Percentiles rank a stretch among this genome's conserved stretches.
phyloP scores from a whole-genome alignment of 1,139 yeast species.

The Yamadazyma friedrichii region DNA sequence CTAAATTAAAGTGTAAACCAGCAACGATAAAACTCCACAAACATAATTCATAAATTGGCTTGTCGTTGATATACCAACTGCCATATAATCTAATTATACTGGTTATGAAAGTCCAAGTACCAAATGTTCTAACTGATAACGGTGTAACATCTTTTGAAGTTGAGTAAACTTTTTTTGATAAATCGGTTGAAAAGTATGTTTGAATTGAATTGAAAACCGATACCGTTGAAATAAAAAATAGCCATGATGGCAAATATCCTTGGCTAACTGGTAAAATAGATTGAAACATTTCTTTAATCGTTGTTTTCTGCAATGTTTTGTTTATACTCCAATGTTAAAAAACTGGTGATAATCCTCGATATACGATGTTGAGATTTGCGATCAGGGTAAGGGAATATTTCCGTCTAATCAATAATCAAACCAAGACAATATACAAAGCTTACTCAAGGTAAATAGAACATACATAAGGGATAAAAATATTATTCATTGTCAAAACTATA shows the following conservation, averaged over 20 bases:
- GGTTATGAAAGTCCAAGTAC: slow-evolving; percentile 94
- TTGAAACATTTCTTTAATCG: slow-evolving; percentile 2
- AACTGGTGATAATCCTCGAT: background rate
- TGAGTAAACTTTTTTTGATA: slow-evolving; percentile 79
- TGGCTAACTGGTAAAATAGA: slow-evolving; percentile 26
- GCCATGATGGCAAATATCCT: slow-evolving; percentile 47
- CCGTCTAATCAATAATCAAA: too few relatives aligned
- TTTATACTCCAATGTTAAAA: too few relatives aligned
- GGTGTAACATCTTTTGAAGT: slow-evolving; percentile 55
- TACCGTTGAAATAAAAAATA: slow-evolving; percentile 71
- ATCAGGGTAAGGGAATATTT: background rate
- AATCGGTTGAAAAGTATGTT: slow-evolving; percentile 70
- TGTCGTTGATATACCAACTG: slow-evolving; percentile 63
- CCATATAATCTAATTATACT: slow-evolving; percentile 85
- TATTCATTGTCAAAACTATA: too few relatives aligned
- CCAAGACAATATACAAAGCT: too few relatives aligned
- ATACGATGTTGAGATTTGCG: background rate
- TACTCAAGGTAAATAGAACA: background rate
- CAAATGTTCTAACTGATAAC: slow-evolving; percentile 90
- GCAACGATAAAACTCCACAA: slow-evolving; percentile 85
- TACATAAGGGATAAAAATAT: too few relatives aligned
- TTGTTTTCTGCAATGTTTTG: background rate
- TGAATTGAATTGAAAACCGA: slow-evolving; percentile 89
- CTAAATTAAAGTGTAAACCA: slow-evolving; percentile 76
- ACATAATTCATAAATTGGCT: slow-evolving; percentile 74